Conservation (phyloP, 495 filamentous ascomycete species). For the Corynascus novoguineensis region DNA sequence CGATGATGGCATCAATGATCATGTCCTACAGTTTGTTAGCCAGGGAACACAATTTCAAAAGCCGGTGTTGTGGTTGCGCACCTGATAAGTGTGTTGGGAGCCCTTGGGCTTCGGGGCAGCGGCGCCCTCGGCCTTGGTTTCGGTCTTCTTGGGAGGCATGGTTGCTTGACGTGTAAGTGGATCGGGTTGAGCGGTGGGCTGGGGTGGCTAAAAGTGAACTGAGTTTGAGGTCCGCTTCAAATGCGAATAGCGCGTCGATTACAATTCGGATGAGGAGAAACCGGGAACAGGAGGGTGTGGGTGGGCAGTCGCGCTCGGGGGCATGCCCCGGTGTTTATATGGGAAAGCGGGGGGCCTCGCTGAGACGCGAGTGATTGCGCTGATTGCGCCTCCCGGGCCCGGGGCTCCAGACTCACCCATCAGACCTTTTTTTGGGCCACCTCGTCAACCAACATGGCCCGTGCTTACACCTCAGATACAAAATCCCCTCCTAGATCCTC, state of each 20-base stretch:
- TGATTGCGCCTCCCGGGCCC: background rate
- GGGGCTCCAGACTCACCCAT: background rate
- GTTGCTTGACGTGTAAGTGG: conserved; percentile 30
- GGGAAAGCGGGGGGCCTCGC: conserved; percentile 36
- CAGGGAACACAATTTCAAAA: conserved; percentile 14
- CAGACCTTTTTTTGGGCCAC: background rate
- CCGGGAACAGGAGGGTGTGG: conserved; percentile 36
- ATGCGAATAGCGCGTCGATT: conserved; percentile 10
- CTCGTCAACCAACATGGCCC: background rate
- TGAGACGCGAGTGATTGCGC: conserved; percentile 32
- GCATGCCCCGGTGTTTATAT: conserved; percentile 46
- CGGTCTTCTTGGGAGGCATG: conserved; percentile 64
- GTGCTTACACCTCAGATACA: background rate
- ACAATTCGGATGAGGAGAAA: conserved; percentile 26
- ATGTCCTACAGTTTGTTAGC: conserved; percentile 53
- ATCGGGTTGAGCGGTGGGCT: conserved; percentile 16
- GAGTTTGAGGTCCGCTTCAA: background rate
- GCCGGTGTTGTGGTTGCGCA: conserved; percentile 34
- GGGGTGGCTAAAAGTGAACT: background rate
- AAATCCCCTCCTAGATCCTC: background rate
- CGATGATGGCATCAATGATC: conserved; percentile 63
- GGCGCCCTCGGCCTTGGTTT: conserved; percentile 31
- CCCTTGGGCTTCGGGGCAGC: conserved; percentile 54
- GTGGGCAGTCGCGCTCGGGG: conserved; percentile 42
- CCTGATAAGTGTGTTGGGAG: conserved; percentile 53